Conservation (phyloP, 1,284 basidiomycete genomes). For the Cutaneotrichosporon arboriforme region DNA sequence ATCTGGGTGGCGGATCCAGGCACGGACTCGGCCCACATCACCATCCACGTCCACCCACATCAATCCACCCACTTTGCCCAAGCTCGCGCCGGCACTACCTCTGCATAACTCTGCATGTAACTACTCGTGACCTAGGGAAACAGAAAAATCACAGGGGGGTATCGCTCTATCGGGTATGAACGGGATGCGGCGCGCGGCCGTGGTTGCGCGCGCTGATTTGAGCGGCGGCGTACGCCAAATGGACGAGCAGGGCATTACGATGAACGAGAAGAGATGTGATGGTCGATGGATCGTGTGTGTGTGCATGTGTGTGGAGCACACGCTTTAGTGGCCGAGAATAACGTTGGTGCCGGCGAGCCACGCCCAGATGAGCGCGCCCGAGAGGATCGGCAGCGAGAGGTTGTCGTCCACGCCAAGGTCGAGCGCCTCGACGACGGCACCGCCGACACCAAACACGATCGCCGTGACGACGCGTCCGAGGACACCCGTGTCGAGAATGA, state of each 20-base stretch:
- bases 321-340: constrained; percentile 12
- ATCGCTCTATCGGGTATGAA: constrained; percentile 6
- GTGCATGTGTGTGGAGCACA: not conserved
- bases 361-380: constrained; percentile 70
- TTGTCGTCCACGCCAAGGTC: constrained; percentile 93
- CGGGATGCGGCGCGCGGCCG: not conserved
- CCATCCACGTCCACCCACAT: no score
- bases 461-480: constrained; percentile 58
- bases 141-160: not conserved
- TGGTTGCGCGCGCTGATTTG: no score
- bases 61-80: no score
- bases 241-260: no score
- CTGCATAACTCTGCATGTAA: no score
- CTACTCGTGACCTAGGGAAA: not conserved
- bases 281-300: not conserved
- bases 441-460: constrained; percentile 65
- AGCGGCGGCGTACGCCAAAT: no score
- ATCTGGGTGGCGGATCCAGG: no score
- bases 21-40: no score
- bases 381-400: constrained; percentile 83
- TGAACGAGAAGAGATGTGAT: not conserved
- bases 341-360: constrained; percentile 43
- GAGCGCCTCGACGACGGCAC: constrained; percentile 74
- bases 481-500: constrained; percentile 38
- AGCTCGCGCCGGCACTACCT: no score